phyloP scores from a whole-genome alignment of 2,329 filamentous ascomycete species.

The Fragosphaeria purpurea region DNA sequence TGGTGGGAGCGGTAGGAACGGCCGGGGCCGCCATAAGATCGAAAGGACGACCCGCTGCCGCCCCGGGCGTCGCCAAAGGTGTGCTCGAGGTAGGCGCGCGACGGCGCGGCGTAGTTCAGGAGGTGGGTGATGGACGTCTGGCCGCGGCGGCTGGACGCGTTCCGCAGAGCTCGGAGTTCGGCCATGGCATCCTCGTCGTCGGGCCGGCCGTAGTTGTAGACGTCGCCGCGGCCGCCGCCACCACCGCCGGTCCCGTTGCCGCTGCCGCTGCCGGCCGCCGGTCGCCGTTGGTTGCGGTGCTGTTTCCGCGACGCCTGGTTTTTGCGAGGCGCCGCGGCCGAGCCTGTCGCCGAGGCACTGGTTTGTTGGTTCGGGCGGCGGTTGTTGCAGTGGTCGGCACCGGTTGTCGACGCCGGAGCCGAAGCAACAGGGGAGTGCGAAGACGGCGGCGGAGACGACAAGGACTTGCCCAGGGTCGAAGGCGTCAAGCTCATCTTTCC shows the following conservation, averaged over 20 bases:
- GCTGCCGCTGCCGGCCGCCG: constrained; percentile 28
- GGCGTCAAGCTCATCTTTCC: constrained; percentile 25
- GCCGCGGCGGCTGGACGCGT: constrained; percentile 63
- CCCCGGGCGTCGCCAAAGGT: constrained; percentile 10
- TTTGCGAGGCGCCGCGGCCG: constrained; percentile 52
- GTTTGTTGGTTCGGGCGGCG: constrained; percentile 33
- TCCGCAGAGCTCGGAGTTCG: constrained; percentile 56
- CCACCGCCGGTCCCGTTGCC: background rate
- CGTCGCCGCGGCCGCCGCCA: background rate
- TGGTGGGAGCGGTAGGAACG: constrained; percentile 67
- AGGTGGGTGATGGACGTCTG: constrained; percentile 96
- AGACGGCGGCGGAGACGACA: constrained; percentile 29
- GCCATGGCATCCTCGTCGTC: constrained; percentile 81
- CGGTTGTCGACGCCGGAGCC: constrained; percentile 31
- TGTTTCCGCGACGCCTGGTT: constrained; percentile 68
- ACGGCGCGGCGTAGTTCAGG: constrained; percentile 79
- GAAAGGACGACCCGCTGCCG: no score
- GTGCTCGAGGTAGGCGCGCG: constrained; percentile 55
- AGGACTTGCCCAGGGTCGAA: constrained; percentile 40
- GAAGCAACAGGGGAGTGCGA: constrained; percentile 31
- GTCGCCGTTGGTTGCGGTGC: constrained; percentile 71
- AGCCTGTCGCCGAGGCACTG: constrained; percentile 15
- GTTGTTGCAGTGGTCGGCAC: constrained; percentile 37
- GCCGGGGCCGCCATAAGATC: constrained; percentile 16
- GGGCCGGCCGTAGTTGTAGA: constrained; percentile 27